Evolutionary conservation across 306 rosid species (phyloP), one percentile per base, ranked within the genome.

Genomic region (Aeschynomene evenia): DNA sequence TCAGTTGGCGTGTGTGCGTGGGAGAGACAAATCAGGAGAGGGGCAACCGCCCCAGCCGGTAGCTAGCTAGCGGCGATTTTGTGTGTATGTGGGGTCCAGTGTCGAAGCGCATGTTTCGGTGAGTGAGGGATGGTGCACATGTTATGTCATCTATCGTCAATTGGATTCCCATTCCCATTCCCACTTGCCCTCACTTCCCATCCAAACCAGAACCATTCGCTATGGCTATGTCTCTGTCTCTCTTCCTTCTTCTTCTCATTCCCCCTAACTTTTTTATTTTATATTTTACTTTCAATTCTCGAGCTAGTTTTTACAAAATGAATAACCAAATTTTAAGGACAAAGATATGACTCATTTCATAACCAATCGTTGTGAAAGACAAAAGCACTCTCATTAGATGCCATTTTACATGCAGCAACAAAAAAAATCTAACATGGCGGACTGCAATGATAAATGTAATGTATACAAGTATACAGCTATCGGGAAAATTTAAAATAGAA

Each of bases 11-110:
- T 39, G 3, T 28, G 65, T 43, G 45, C 5, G 74, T 8, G 43
- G 6, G 81, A 24, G 55, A 53, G 81, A 62, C 15, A 69, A 71
- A 52, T 58, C 9, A 39, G 60, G 81, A 51, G 81, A 80, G 84
- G 65, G 66, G 63, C 9, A 45, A 85, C 81, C 77, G 84, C 82
- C 37, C 14, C 55, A 55, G 42, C 81, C 85, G 79, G 85, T 80
- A 58, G n/a, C n/a, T n/a, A n/a, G n/a, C n/a, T n/a, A n/a, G 70
- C 5, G 9, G 23, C 6, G 53, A 28, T 6, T 7, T n/a, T 56
- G 15, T n/a, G 8, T 29, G 75, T n/a, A 8, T 29, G 75, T 63
- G 77, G 83, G 78, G 80, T 68, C 82, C 78, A 75, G 4, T 48
- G 9, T 29, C 4, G 16, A 16, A 16, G 31, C 80, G 72, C 70